Evolutionary conservation across 768 basidiomycete genomes (phyloP).

Genomic region (Collybia sp.): DNA sequence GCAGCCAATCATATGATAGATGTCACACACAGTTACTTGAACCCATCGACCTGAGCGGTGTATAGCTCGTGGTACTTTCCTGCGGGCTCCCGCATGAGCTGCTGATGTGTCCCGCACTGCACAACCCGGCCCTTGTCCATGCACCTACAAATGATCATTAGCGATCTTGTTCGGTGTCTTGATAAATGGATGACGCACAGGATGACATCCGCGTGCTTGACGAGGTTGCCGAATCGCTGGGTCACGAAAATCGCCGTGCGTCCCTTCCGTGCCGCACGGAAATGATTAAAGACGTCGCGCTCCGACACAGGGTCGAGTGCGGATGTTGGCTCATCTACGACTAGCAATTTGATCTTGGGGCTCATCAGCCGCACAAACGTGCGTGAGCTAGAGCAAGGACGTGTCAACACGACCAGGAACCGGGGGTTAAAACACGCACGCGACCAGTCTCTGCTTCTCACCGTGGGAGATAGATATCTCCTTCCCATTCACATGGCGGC

Average conservation of each 20-base stretch:
- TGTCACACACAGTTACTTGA: slow-evolving; percentile 6
- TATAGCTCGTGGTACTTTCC: slow-evolving; percentile 40
- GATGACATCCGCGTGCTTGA: slow-evolving; percentile 44
- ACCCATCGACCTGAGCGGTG: slow-evolving; percentile 29
- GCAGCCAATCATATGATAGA: no score
- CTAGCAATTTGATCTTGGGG: slow-evolving; percentile 38
- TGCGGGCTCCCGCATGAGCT: slow-evolving; percentile 23
- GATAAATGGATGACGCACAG: slow-evolving; percentile 30
- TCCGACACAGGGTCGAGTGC: slow-evolving; percentile 54
- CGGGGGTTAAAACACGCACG: slow-evolving; percentile 27
- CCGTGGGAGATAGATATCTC: slow-evolving; percentile 33
- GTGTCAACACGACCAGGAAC: slow-evolving; percentile 1
- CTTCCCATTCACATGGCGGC: slow-evolving; percentile 21
- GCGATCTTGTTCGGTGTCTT: slow-evolving; percentile 2
- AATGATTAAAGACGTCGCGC: slow-evolving; percentile 35
- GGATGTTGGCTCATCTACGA: slow-evolving; percentile 57
- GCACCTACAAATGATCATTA: slow-evolving; percentile 21
- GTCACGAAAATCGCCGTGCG: slow-evolving; percentile 56
- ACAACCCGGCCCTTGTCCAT: slow-evolving; percentile 38
- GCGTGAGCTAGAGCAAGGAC: slow-evolving; percentile 30
- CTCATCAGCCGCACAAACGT: slow-evolving; percentile 38
- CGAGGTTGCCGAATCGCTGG: slow-evolving; percentile 49
- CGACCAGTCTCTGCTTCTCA: slow-evolving; percentile 44
- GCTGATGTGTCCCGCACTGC: slow-evolving; percentile 35
- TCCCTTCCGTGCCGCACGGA: slow-evolving; percentile 31